Base-by-base conservation (phyloP, 2,329 filamentous ascomycete genomes). In the Fusarium anguioides region DNA sequence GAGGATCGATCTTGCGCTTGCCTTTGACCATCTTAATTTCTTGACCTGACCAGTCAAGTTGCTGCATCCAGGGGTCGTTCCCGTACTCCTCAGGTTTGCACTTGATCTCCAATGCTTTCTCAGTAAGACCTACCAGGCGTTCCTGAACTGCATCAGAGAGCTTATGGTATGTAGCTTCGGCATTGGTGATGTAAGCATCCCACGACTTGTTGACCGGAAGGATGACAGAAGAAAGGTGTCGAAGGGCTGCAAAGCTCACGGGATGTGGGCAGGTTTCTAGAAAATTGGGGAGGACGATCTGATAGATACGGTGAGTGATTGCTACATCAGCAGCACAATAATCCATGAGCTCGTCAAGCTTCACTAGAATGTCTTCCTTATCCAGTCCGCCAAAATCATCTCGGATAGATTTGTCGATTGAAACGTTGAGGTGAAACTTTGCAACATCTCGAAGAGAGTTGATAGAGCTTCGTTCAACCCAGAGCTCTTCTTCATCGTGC, bases 361-460 rank as follows among this genome's bases (percentile, higher is more conserved):
- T 92, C 10, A 78, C 86, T 12, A 88, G 56, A 9, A 98, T 85
- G 2, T 89, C 92, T 3, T 85, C 81, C 10, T 92, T 87, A 75
- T 95, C 89, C 26, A 96, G 83, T 70, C 91, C 90, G 21, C 93
- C 92, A 78, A 99, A 98, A 66, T 93, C 89, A 75, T 98, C 90
- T 68, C 96, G 88, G 45, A 90, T 85, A 4, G 91, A 86, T 81
- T 99, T 99, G 80, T 99, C 95, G 58, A 99, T 94, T 5, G 91
- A 90, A 51, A 97, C 88, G 70, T 94, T 89, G 70, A 97, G 93
- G 75, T 99, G 96, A 67, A 99, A 99, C 75, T 97, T 93, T 64
- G 96, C 96, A 8, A 99, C 96, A 73, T 99, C 96, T 20, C 94
- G 88, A 36, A 99, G 81, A 1, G 96, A 99, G 79, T 99, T 99